Percentiles rank a stretch among this genome's conserved stretches.
Evolutionary conservation across 2,329 filamentous ascomycete species (phyloP).

Genomic region (Nakataea oryzae): DNA sequence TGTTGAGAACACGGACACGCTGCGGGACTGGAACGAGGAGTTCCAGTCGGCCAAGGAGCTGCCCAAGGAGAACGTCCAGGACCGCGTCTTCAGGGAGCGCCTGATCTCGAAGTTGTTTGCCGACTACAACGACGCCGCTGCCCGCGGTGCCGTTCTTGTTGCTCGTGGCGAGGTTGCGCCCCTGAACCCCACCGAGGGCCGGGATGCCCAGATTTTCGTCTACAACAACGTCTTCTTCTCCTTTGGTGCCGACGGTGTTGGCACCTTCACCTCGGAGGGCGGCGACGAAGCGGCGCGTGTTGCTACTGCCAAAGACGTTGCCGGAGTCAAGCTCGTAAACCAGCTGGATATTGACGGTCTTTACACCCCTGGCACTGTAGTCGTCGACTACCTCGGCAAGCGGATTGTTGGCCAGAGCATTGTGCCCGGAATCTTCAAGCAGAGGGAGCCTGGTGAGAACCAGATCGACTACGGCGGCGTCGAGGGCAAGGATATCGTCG

Average conservation of each 20-base stretch:
- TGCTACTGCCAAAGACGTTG: conserved; percentile 92
- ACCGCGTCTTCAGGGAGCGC: conserved; percentile 90
- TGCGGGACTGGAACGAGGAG: conserved; percentile 98
- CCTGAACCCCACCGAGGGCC: conserved; percentile 85
- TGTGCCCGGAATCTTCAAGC: conserved; percentile 97
- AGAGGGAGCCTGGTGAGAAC: conserved; percentile 92
- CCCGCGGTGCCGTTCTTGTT: conserved; percentile 82
- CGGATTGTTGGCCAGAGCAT: conserved; percentile 96
- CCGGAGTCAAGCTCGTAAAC: conserved; percentile 89
- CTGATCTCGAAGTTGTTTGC: conserved; percentile 93
- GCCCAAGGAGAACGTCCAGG: conserved; percentile 86
- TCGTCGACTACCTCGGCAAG: conserved; percentile 95
- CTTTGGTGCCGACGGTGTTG: conserved; percentile 92
- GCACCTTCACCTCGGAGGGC: conserved; percentile 92
- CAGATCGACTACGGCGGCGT: conserved; percentile 98
- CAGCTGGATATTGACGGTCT: conserved; percentile 91
- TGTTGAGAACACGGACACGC: conserved; percentile 84
- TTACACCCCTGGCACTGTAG: conserved; percentile 91
- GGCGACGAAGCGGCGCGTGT: conserved; percentile 94
- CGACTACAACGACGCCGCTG: conserved; percentile 93
- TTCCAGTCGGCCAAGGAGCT: conserved; percentile 95
- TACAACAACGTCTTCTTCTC: conserved; percentile 99
- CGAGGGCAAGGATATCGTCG: conserved; percentile 91
- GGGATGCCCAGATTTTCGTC: conserved; percentile 94
- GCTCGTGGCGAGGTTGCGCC: conserved; percentile 87